Base-by-base conservation (phyloP, 2,329 filamentous ascomycete species). In the Trichophyton rubrum region DNA sequence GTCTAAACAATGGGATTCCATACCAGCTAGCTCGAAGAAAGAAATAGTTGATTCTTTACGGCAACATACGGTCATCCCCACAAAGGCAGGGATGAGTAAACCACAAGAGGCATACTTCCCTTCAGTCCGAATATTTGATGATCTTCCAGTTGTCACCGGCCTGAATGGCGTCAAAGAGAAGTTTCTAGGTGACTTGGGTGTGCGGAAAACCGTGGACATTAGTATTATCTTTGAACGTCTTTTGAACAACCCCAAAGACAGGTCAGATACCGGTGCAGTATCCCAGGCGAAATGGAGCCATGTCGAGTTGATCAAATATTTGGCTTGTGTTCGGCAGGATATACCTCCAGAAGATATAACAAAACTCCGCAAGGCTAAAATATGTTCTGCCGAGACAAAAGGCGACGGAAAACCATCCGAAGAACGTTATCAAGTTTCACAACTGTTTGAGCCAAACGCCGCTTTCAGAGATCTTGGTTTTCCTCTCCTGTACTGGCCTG, bases 161-260 rank as follows among this genome's bases (percentile, higher is more conserved):
- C 84, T 91, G 49, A 84, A 86, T 45, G 83, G 85, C 35, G 82
- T 96, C 11, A 97, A 96, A 70, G 92, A 97, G 53, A 96, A 95
- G 71, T 89, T 99, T 63, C 74, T 99, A 49, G 76, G 82, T 2
- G 83, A 88, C 1, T 78, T 99, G 35, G 92, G 93, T 2, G 91
- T 99, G 27, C 85, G 93, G 62, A 97, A 97, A 76, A 99, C 93
- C 0, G 86, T 99, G 20, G 93, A 99, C 66, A 78, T 99, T 1
- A 90, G 90, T 35, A 92, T 95, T 33, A 95, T 99, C 33, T 97
- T 99, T 68, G 87, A 88, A 24, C 83, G 92, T 51, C 80, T 99
- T 49, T 81, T 96, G 66, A 85, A 82, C 58, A 80, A 81, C 15
- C 78, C 84, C 0, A 69, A 77, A 0, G 76, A 80, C 13, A 80